Evolutionary conservation across 106 monocot genomes (phyloP), one percentile per base, ranked within the genome.

Genomic region (Hemerocallis citrina): DNA sequence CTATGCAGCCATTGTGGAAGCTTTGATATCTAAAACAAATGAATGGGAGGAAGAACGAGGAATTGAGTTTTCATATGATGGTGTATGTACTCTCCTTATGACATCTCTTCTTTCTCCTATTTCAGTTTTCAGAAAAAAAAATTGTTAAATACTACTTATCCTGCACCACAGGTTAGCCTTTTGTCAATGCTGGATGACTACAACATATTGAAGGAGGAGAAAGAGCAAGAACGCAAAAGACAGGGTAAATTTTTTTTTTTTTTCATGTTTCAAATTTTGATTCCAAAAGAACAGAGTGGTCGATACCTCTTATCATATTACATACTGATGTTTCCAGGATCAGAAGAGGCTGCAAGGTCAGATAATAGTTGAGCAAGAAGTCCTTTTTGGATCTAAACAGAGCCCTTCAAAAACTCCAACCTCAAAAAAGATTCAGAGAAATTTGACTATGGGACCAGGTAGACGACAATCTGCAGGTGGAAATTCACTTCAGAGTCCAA

Each of bases 41-140:
- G 72, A 77, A 33, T 94, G 93, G 93, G 93, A 94, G 72, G 78
- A 68, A 32, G 93, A 94, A 40, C 77, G 74, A 34, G 89, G 75
- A 39, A 55, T 49, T 35, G 69, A 75, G 28, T 94, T 94, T 57
- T 77, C 36, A 33, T 94, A 89, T 71, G 89, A 94, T 34, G 82
- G 83, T 27, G 93, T 94, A 85, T 50, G 80, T 13, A 23, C n/a
- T n/a, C 30, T 65, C 8, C 20, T 62, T 32, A 6, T 39, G 23
- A 41, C 46, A 22, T 3, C 24, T 4, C 24, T 9, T 22, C 40
- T 41, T 50, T 38, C 35, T 7, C 15, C 22, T 33, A 13, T 48
- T 27, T 25, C 15, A 1, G 10, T 28, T 24, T 7, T 54, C 7
- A 5, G 6, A 13, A 43, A 15, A n/a, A n/a, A n/a, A n/a, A n/a